Evolutionary conservation across 805 yeast species (phyloP).

Genomic region (Schwanniomyces sp.): DNA sequence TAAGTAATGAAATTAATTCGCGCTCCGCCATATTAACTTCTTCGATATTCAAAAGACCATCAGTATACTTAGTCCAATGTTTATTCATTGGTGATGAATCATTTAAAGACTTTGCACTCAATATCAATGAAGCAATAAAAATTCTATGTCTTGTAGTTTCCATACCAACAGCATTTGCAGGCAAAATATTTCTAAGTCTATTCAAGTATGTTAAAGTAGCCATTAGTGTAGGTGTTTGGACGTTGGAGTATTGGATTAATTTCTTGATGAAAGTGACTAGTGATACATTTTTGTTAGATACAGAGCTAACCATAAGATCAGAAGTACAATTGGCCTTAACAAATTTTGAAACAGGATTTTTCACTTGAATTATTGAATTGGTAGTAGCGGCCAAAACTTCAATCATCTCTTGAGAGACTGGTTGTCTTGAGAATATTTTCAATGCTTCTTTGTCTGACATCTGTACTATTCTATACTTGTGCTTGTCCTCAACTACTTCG

Average conservation of each 20-base stretch:
- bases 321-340: conserved; percentile 11
- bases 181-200: conserved; percentile 73
- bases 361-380: conserved; percentile 52
- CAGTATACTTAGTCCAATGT: conserved; percentile 94
- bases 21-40: conserved; percentile 92
- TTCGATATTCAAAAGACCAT: conserved; percentile 70
- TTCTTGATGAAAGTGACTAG: conserved; percentile 67
- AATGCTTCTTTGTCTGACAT: conserved; percentile 48
- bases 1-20: conserved; percentile 76
- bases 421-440: conserved; percentile 51
- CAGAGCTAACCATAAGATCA: conserved; percentile 22
- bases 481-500: neutral
- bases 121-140: conserved; percentile 81
- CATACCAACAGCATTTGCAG: conserved; percentile 88
- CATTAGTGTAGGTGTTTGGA: conserved; percentile 94
- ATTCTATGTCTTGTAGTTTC: conserved; percentile 91
- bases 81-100: conserved; percentile 94
- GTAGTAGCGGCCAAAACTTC: conserved; percentile 59
- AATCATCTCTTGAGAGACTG: conserved; percentile 60
- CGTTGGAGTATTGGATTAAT: conserved; percentile 79
- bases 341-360: conserved; percentile 41
- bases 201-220: conserved; percentile 82
- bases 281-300: conserved; percentile 19
- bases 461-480: neutral
- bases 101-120: conserved; percentile 90